Percentiles rank a stretch among this genome's conserved stretches.
phyloP scores from a whole-genome alignment of 768 basidiomycete species.

The Tylopilus vinaceipallidus region DNA sequence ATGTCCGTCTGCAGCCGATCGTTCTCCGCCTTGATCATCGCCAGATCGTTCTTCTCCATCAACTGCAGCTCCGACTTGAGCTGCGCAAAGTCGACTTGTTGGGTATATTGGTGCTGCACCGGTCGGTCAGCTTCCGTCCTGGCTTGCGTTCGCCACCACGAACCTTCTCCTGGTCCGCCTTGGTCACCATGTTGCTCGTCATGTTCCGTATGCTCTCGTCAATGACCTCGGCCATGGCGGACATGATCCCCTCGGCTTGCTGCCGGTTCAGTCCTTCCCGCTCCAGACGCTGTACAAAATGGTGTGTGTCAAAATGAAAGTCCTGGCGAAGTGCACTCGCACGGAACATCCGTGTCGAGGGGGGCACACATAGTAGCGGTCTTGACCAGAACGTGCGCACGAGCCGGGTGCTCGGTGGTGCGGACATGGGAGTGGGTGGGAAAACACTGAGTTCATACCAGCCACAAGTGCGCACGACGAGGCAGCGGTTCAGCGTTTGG shows the following conservation, averaged over 20 bases:
- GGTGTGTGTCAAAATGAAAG: constrained; percentile 95
- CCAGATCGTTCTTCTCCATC: constrained; percentile 95
- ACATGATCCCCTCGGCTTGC: constrained; percentile 97
- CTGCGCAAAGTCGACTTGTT: constrained; percentile 96
- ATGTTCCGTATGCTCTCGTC: constrained; percentile 96
- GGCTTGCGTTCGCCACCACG: constrained; percentile 12
- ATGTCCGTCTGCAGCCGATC: constrained; percentile 90
- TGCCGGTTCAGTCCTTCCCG: constrained; percentile 83
- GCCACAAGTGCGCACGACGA: no score
- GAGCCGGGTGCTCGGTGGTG: constrained; percentile 7
- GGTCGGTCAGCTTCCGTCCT: constrained; percentile 3
- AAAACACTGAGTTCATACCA: no score
- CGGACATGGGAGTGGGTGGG: constrained; percentile 26
- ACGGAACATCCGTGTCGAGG: constrained; percentile 26
- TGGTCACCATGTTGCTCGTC: constrained; percentile 94
- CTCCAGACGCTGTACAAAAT: constrained; percentile 89
- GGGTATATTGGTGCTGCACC: constrained; percentile 81
- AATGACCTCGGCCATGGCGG: constrained; percentile 94
- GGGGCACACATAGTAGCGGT: constrained; percentile 1
- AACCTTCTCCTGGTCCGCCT: constrained; percentile 95
- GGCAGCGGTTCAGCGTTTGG: no score
- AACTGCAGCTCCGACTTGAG: constrained; percentile 95
- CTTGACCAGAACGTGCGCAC: not conserved
- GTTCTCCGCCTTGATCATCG: constrained; percentile 94
- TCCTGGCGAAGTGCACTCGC: constrained; percentile 32